Conservation (phyloP, 352 stramenopile genomes). For the Albugo laibachii region DNA sequence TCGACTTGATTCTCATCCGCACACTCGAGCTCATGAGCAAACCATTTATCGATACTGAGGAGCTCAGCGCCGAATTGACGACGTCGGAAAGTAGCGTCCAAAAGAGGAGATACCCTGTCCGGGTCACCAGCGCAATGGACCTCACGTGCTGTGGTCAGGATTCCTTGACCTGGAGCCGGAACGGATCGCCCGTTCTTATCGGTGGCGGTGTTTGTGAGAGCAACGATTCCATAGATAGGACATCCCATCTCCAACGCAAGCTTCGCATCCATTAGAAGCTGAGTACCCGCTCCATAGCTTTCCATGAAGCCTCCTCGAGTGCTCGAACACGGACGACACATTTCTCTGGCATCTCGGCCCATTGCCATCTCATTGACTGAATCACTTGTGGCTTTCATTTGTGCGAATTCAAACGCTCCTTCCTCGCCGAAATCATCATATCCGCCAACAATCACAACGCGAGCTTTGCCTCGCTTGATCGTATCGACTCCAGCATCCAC, state of each 20-base stretch:
- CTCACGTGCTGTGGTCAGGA: slow-evolving; percentile 71
- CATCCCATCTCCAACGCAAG: slow-evolving; percentile 74
- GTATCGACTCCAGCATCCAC: slow-evolving; percentile 78
- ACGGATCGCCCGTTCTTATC: slow-evolving; percentile 78
- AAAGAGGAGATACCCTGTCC: slow-evolving; percentile 19
- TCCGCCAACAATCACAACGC: slow-evolving; percentile 65
- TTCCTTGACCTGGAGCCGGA: slow-evolving; percentile 64
- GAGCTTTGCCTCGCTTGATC: slow-evolving; percentile 74
- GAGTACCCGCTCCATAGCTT: slow-evolving; percentile 70
- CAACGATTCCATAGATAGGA: slow-evolving; percentile 73
- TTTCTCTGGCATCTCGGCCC: slow-evolving; percentile 60
- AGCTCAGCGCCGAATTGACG: slow-evolving; percentile 59
- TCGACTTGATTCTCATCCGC: slow-evolving; percentile 13
- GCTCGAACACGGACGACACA: slow-evolving; percentile 64
- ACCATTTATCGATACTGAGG: slow-evolving; percentile 52
- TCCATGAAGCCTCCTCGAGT: slow-evolving; percentile 79
- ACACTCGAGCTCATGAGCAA: slow-evolving; percentile 26
- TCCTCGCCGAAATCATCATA: slow-evolving; percentile 80
- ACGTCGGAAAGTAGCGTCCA: slow-evolving; percentile 54
- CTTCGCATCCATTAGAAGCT: slow-evolving; percentile 76
- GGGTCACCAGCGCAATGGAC: slow-evolving; percentile 1
- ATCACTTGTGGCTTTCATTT: slow-evolving; percentile 80
- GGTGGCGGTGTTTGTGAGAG: slow-evolving; percentile 65
- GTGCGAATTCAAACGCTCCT: slow-evolving; percentile 68
- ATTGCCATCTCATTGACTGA: slow-evolving; percentile 60